phyloP scores from a whole-genome alignment of 78 protist species.

The Monosiga brevicollis region DNA sequence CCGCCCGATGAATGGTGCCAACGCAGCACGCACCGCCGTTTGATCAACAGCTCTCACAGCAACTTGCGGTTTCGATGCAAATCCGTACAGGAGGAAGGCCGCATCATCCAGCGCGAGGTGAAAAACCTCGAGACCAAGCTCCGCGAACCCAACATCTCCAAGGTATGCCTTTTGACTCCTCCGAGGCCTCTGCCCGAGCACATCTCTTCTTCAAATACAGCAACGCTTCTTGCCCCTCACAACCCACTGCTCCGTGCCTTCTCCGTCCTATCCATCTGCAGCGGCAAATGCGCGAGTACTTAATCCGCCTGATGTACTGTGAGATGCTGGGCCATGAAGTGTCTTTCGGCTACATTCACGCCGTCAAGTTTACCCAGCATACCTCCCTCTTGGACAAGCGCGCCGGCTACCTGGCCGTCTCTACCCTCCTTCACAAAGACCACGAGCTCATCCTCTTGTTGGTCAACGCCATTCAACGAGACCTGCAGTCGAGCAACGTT shows the following conservation, averaged over 20 bases:
- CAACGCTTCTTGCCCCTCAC: background rate
- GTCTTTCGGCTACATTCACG: constrained; percentile 55
- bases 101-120: constrained; percentile 26
- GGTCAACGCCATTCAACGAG: constrained; percentile 53
- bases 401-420: constrained; percentile 46
- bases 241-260: background rate
- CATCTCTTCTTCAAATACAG: background rate
- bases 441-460: constrained; percentile 59
- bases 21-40: background rate
- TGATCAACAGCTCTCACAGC: background rate
- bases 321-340: constrained; percentile 77
- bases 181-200: background rate
- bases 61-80: background rate
- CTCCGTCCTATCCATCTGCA: background rate
- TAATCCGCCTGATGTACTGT: constrained; percentile 51
- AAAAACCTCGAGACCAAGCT: background rate
- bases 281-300: constrained; percentile 37
- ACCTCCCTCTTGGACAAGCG: constrained; percentile 38
- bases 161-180: background rate
- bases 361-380: constrained; percentile 61
- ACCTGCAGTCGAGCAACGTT: constrained; percentile 28
- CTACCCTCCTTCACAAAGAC: constrained; percentile 32
- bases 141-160: background rate
- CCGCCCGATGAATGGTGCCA: background rate
- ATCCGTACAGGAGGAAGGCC: constrained; percentile 46